A percentile compares a stretch with the other conserved stretches of the same genome.
Evolutionary conservation across 2,329 filamentous ascomycete species (phyloP).

Genomic region (Aspergillus proliferans): DNA sequence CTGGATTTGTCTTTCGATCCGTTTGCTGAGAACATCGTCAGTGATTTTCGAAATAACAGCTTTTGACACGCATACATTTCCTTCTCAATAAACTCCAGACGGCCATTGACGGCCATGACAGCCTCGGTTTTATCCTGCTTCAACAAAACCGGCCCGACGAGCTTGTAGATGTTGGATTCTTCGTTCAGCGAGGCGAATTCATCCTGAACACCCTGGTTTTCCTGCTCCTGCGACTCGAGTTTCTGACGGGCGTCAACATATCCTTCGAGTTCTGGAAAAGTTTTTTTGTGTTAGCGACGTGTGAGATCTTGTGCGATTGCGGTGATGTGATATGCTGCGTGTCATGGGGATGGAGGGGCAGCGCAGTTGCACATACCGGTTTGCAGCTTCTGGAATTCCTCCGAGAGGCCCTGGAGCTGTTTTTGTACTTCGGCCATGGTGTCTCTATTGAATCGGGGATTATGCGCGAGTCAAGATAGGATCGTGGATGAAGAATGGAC

Average conservation of each 20-base stretch:
- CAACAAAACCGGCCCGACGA: conserved; percentile 82
- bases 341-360: not conserved
- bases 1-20: conserved; percentile 61
- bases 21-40: conserved; percentile 43
- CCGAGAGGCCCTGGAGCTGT: conserved; percentile 72
- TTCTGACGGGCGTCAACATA: conserved; percentile 76
- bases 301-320: not conserved
- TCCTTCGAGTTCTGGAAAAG: conserved; percentile 65
- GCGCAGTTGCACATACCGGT: conserved; percentile 52
- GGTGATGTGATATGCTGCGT: not conserved
- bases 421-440: conserved; percentile 68
- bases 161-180: conserved; percentile 89
- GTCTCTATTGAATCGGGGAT: conserved; percentile 10
- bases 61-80: conserved; percentile 64
- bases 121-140: conserved; percentile 94
- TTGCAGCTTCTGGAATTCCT: conserved; percentile 82
- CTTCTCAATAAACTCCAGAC: conserved; percentile 85
- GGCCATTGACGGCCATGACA: conserved; percentile 80
- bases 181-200: conserved; percentile 77
- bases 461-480: not conserved
- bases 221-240: conserved; percentile 85
- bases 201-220: conserved; percentile 84
- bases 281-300: conserved; percentile 2
- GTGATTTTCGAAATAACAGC: conserved; percentile 2
- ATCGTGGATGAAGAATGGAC: conserved; percentile 6